Percentiles rank a stretch among this genome's conserved stretches.
phyloP scores from a whole-genome alignment of 1,284 basidiomycete species.

The Cerrena zonata region DNA sequence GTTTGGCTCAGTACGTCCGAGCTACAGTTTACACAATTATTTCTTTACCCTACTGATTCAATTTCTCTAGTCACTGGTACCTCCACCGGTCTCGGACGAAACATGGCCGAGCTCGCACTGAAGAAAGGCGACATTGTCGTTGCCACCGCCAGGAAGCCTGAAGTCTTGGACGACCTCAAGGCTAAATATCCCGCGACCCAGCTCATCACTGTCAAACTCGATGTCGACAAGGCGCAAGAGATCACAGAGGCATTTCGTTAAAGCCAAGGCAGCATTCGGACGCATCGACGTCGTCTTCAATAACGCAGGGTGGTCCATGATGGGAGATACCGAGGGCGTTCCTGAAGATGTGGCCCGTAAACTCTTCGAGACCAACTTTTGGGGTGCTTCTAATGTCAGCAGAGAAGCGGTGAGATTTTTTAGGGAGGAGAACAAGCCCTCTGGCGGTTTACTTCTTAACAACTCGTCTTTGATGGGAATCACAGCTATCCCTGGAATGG shows the following conservation, averaged over 20 bases:
- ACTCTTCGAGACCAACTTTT: conserved; percentile 34
- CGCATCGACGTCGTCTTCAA: conserved; percentile 41
- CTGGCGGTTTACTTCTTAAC: no score
- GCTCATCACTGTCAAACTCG: conserved; percentile 33
- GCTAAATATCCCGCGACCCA: conserved; percentile 11
- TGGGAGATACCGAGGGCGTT: conserved; percentile 32
- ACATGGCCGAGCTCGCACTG: conserved; percentile 23
- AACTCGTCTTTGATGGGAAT: conserved; percentile 25
- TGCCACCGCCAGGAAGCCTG: conserved; percentile 26
- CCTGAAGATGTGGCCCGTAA: conserved; percentile 25
- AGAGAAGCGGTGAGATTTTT: conserved; percentile 28
- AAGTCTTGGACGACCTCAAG: conserved; percentile 19
- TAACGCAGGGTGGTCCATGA: conserved; percentile 30
- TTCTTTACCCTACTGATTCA: no score
- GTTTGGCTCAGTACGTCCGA: no score
- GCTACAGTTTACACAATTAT: no score
- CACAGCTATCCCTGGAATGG: conserved; percentile 17
- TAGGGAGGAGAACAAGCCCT: no score
- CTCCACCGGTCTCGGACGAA: conserved; percentile 29
- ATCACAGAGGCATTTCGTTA: conserved; percentile 32
- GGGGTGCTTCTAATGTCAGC: conserved; percentile 31
- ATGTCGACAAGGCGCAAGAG: conserved; percentile 30
- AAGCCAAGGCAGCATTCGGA: conserved; percentile 31
- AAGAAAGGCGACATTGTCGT: conserved; percentile 26
- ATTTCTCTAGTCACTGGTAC: conserved; percentile 26